A percentile compares a stretch with the other conserved stretches of the same genome.
Evolutionary conservation across 352 stramenopile genomes (phyloP).

Genomic region (Thalassiosira exigua): DNA sequence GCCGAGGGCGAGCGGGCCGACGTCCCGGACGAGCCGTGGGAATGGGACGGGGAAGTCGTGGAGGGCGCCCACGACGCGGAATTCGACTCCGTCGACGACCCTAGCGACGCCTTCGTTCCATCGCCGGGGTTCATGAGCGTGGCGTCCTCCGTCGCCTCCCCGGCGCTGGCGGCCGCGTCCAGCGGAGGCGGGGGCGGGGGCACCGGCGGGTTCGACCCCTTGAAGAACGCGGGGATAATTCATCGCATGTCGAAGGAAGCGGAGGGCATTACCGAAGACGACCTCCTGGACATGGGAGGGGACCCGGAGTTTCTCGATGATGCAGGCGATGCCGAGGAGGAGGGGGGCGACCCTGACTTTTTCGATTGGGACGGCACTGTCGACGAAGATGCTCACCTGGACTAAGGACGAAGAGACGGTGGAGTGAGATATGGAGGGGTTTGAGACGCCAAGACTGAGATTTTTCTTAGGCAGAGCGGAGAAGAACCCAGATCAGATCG

Average conservation of each 20-base stretch:
- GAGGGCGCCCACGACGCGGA: conserved; percentile 45
- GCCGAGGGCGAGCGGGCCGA: not conserved
- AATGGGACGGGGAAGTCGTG: conserved; percentile 39
- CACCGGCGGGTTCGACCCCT: conserved; percentile 16
- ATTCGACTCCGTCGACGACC: conserved; percentile 22
- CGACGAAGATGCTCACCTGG: conserved; percentile 67
- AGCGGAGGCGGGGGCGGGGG: not conserved
- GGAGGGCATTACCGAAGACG: conserved; percentile 27
- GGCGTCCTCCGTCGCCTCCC: conserved; percentile 29
- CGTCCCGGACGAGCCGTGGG: conserved; percentile 1
- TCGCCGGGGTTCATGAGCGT: conserved; percentile 43
- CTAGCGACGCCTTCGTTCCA: conserved; percentile 28
- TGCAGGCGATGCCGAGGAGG: conserved; percentile 4
- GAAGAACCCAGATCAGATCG: too few species aligned
- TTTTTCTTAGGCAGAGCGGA: too few species aligned
- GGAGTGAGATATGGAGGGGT: too few species aligned
- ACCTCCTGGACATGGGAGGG: conserved; percentile 53
- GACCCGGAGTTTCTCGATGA: conserved; percentile 57
- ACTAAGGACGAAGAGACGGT: too few species aligned
- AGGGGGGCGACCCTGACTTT: conserved; percentile 14
- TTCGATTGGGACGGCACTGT: conserved; percentile 66
- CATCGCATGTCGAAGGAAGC: conserved; percentile 13
- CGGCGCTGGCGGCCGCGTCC: conserved; percentile 1
- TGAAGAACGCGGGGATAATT: conserved; percentile 27
- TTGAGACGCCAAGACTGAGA: too few species aligned